Base-by-base conservation (phyloP, 2,329 filamentous ascomycete genomes). In the Curvularia spicifera region DNA sequence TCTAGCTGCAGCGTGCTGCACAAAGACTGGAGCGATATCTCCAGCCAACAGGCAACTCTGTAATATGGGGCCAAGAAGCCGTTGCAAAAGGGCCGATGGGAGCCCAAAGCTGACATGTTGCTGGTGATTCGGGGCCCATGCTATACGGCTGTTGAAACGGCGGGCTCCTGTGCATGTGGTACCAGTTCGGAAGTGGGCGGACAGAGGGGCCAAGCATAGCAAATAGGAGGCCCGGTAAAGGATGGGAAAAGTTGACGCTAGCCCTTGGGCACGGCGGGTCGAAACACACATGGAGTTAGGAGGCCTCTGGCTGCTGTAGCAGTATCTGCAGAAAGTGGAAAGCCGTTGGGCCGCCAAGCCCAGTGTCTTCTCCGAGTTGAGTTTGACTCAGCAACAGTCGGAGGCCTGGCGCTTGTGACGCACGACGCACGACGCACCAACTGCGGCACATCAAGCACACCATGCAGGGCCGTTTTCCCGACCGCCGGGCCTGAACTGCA, bases 391-490 rank as follows among this genome's bases (percentile, higher is more conserved):
- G 50, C 51, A 54, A 45, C 50, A 26, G 46, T 31, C 42, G 39
- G 51, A 48, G 28, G 54, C 54, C 54, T 42, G 43, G 45, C 54
- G 54, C 54, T 47, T 49, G 55, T 49, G 50, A 43, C 55, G 51
- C 50, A 53, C 44, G 37, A 53, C 44, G 54, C 54, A 51, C 47
- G 37, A 42, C 28, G 26, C 45, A 35, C 44, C 22, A 24, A 43
- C 40, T 52, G 33, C 53, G 53, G 53, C 54, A 57, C 49, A 48
- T 53, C 35, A 29, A 35, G 26, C 49, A 51, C 39, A 8, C 55
- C 40, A 56, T 59, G 56, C 56, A 59, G 39, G 40, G 49, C 51
- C 56, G 52, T 59, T 59, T 55, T 58, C 56, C 56, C 47, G 56
- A 43, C 40, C 35, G 47, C 47, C 47, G 42, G 56, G 47, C 56